A percentile compares a stretch with the other conserved stretches of the same genome.
Evolutionary conservation across 164 flowering plant species (phyloP).

Genomic region (Euptelea pleiosperma): DNA sequence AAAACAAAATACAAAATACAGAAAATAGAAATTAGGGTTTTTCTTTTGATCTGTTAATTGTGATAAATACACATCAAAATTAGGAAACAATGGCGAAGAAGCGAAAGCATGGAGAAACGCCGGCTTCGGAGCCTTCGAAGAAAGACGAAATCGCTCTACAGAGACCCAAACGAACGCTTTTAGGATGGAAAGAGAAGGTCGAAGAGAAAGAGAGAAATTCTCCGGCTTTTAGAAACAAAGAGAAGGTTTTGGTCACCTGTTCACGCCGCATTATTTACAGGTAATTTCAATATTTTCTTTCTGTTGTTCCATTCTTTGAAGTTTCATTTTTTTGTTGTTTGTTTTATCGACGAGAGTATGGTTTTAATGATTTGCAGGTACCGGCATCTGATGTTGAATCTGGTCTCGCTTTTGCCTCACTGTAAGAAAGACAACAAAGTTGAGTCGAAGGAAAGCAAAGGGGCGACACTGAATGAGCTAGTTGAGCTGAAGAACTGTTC

Average conservation of each 20-base stretch:
- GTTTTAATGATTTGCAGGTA: constrained; percentile 43
- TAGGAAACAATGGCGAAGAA: constrained; percentile 73
- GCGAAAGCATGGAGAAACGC: constrained; percentile 58
- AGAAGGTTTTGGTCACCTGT: constrained; percentile 88
- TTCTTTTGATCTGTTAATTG: no score
- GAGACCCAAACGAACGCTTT: constrained; percentile 73
- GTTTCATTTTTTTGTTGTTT: constrained; percentile 1
- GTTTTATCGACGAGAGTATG: neutral
- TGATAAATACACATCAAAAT: no score
- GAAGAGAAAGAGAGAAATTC: constrained; percentile 19
- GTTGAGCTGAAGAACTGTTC: constrained; percentile 87
- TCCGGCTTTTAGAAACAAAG: constrained; percentile 65
- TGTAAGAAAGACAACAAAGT: constrained; percentile 93
- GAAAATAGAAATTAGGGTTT: no score
- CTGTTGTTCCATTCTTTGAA: neutral
- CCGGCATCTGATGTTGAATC: constrained; percentile 96
- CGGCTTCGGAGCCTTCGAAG: constrained; percentile 21
- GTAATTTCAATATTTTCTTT: constrained; percentile 31
- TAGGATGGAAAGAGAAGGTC: constrained; percentile 79
- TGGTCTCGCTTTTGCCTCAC: constrained; percentile 88
- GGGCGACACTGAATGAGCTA: constrained; percentile 77
- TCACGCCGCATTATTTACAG: constrained; percentile 88
- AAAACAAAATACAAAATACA: no score
- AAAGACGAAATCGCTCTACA: constrained; percentile 47
- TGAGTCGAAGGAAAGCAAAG: constrained; percentile 77